These are phyloP conservation scores for Coniosporium tulheliwenetii DNA, from an alignment of 2,329 filamentous ascomycete genomes.

Conservation along the genomic window DNA sequence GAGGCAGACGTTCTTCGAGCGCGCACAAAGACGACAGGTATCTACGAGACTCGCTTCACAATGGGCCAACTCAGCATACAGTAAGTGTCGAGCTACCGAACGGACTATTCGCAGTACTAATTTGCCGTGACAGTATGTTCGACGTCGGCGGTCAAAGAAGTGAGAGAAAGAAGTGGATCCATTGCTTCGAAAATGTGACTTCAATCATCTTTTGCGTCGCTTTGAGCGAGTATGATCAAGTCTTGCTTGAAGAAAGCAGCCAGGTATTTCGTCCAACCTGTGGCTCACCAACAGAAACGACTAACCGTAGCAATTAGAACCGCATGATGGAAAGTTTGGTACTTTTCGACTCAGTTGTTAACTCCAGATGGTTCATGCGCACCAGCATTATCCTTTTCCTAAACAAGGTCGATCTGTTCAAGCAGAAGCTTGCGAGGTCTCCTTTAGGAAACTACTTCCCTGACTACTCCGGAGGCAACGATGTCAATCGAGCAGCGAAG, in stretches of 20 bases:
- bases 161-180: slow-evolving; percentile 99
- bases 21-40: slow-evolving; percentile 95
- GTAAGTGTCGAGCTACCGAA: slow-evolving; percentile 38
- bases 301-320: slow-evolving; percentile 43
- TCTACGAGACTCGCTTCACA: slow-evolving; percentile 95
- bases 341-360: slow-evolving; percentile 95
- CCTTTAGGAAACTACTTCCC: slow-evolving; percentile 92
- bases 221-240: slow-evolving; percentile 95
- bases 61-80: slow-evolving; percentile 99
- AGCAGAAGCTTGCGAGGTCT: slow-evolving; percentile 78
- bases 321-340: slow-evolving; percentile 98
- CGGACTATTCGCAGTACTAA: neutral
- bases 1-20: slow-evolving; percentile 93
- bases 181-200: slow-evolving; percentile 98
- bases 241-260: slow-evolving; percentile 88
- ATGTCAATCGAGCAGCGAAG: slow-evolving; percentile 95
- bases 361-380: slow-evolving; percentile 97
- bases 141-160: slow-evolving; percentile 95
- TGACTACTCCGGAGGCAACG: slow-evolving; percentile 93
- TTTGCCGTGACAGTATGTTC: slow-evolving; percentile 62
- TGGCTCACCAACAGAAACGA: slow-evolving; percentile 6
- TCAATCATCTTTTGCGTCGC: slow-evolving; percentile 99
- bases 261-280: slow-evolving; percentile 46
- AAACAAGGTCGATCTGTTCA: slow-evolving; percentile 98
- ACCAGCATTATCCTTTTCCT: slow-evolving; percentile 97